A percentile compares a stretch with the other conserved stretches of the same genome.
Conservation (phyloP, 495 filamentous ascomycete species). For the Penicillium roqueforti region DNA sequence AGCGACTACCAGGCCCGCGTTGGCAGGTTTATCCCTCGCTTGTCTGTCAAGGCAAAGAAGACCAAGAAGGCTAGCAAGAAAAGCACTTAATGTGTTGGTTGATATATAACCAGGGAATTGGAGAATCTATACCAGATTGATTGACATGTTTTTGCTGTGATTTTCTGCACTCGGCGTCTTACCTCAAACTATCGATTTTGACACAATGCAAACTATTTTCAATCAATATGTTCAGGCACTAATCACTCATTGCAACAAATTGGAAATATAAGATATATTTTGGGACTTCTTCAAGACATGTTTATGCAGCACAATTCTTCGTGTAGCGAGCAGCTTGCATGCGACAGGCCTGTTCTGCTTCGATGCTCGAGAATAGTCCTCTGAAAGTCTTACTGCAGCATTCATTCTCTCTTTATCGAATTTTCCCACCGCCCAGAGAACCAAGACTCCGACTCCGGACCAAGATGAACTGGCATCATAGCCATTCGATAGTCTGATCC, state of each 20-base stretch:
- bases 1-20: conserved; percentile 75
- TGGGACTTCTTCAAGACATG: neutral
- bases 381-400: neutral
- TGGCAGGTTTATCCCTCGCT: conserved; percentile 73
- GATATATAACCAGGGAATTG: conserved; percentile 6
- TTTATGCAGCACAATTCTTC: neutral
- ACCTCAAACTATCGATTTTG: neutral
- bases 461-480: conserved; percentile 14
- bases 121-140: neutral
- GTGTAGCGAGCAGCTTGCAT: conserved; percentile 3
- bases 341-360: neutral
- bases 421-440: neutral
- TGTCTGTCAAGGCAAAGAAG: conserved; percentile 41
- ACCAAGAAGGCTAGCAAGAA: conserved; percentile 26
- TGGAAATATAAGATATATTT: neutral
- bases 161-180: neutral
- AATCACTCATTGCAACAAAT: neutral
- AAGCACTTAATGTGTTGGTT: conserved; percentile 16
- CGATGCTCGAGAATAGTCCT: neutral
- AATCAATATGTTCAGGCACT: neutral
- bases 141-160: neutral
- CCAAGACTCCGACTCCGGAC: conserved; percentile 4
- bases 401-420: neutral
- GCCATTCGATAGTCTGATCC: neutral
- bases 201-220: neutral